Evolutionary conservation across 140 eudicot species (phyloP), one percentile per base, ranked within the genome.

Genomic region (Ambrosia hybrid): DNA sequence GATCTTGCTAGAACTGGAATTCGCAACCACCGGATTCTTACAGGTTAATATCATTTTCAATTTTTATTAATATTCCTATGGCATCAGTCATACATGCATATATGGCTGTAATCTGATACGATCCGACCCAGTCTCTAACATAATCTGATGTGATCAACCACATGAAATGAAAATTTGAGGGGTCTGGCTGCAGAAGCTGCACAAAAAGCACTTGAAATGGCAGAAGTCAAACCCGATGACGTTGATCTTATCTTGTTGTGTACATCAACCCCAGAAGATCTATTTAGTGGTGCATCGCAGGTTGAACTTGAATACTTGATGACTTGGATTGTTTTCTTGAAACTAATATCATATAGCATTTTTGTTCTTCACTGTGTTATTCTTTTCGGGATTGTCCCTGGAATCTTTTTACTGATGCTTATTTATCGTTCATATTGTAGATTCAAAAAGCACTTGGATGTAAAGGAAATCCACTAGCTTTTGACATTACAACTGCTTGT

Each of bases 1-100:
- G 96, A 92, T 78, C 95, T 92, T 70, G 85, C 98, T 4, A 82
- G 98, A 43, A 92, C 98, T 70, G 98, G 98, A 68, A 92, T 92
- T 46, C 88, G 91, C 60, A 87, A 87, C 60, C 78, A 96, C 73
- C 83, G 95, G 71, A 80, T 92, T 67, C 85, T 92, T 76, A 79
- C 95, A 53, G 92, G 98, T 92, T 17, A 52, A 52, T 49, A 9
- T 48, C 9, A 48, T 48, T 21, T 21, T 21, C 30, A 21, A 21
- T 21, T 21, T 21, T 21, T 21, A 21, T 21, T 21, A 7, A 12
- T 6, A 48, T 48, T 48, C 30, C 30, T 21, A 21, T 21, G 30
- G 30, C 30, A 21, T 21, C 30, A 21, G 30, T 21, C 30, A 21
- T 21, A 21, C 30, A 21, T 21, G 30, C 30, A 21, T 21, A 21